Conservation (phyloP, 129 eudicot species). For the Lactuca sativa region DNA sequence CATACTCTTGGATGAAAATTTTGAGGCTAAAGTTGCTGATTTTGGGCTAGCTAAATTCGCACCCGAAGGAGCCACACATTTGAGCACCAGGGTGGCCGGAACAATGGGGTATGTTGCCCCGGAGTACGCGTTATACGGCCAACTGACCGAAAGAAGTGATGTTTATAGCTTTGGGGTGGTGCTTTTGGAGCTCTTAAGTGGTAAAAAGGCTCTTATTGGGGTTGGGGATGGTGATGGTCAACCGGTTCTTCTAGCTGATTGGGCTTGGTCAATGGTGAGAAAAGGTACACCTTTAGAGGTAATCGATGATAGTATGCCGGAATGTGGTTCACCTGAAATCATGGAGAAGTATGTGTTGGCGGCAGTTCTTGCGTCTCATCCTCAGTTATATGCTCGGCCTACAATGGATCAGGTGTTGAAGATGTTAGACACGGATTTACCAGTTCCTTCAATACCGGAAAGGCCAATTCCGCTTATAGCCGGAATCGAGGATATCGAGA, state of each 20-base stretch:
- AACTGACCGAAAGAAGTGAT: slow-evolving; percentile 86
- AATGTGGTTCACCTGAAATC: slow-evolving; percentile 54
- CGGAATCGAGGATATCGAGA: slow-evolving; percentile 65
- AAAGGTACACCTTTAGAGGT: slow-evolving; percentile 70
- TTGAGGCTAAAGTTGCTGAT: slow-evolving; percentile 86
- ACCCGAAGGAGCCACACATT: slow-evolving; percentile 83
- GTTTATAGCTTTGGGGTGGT: slow-evolving; percentile 91
- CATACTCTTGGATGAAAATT: slow-evolving; percentile 75
- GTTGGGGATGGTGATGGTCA: slow-evolving; percentile 61
- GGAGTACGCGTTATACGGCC: slow-evolving; percentile 89
- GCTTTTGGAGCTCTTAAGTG: slow-evolving; percentile 84
- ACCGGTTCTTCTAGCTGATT: slow-evolving; percentile 66
- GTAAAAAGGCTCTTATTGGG: slow-evolving; percentile 69
- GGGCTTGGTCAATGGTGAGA: slow-evolving; percentile 92
- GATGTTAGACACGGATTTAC: slow-evolving; percentile 62
- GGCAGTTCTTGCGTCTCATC: slow-evolving; percentile 91
- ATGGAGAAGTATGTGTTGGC: slow-evolving; percentile 78
- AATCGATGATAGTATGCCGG: slow-evolving; percentile 60
- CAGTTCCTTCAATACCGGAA: slow-evolving; percentile 78
- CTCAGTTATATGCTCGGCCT: slow-evolving; percentile 83
- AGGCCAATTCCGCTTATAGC: slow-evolving; percentile 76
- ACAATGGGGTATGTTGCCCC: slow-evolving; percentile 97
- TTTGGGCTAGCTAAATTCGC: slow-evolving; percentile 90
- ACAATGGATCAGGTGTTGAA: slow-evolving; percentile 89
- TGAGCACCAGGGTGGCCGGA: slow-evolving; percentile 94